These are phyloP conservation scores for Pecoramyces ruminantium DNA, from an alignment of 192 early-diverging fungal species.

Conservation along the genomic window DNA sequence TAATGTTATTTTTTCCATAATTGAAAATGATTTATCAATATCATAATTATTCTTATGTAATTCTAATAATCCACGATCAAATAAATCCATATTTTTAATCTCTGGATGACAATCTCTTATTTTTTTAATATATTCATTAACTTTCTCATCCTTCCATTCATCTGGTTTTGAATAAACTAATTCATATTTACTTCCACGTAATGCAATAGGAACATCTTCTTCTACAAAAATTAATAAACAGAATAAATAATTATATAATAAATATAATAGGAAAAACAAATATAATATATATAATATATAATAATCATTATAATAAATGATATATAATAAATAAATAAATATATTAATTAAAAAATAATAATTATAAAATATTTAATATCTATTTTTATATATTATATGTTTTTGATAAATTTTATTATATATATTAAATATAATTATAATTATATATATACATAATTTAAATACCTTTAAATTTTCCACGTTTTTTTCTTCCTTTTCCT, in stretches of 20 bases:
- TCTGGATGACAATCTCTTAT: background rate
- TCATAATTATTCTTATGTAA: constrained; percentile 30
- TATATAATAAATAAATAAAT: too few species aligned
- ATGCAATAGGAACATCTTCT: background rate
- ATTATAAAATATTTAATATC: too few species aligned
- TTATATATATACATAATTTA: too few species aligned
- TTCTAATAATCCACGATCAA: constrained; percentile 24
- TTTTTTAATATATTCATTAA: background rate
- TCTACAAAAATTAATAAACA: too few species aligned
- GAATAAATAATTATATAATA: too few species aligned
- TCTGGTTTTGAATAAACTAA: background rate
- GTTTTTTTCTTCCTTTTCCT: background rate
- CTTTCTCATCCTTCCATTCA: background rate
- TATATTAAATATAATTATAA: too few species aligned
- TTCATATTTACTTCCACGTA: background rate
- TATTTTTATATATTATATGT: too few species aligned
- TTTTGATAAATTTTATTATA: too few species aligned
- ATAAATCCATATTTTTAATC: background rate
- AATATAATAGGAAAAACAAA: too few species aligned
- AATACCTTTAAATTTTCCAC: background rate
- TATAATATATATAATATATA: too few species aligned
- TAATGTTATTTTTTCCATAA: constrained; percentile 19
- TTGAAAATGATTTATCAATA: constrained; percentile 31
- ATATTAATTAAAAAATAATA: too few species aligned
- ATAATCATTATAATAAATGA: too few species aligned